Conservation (phyloP, 768 basidiomycete genomes). For the Pleurotus pulmonarius region DNA sequence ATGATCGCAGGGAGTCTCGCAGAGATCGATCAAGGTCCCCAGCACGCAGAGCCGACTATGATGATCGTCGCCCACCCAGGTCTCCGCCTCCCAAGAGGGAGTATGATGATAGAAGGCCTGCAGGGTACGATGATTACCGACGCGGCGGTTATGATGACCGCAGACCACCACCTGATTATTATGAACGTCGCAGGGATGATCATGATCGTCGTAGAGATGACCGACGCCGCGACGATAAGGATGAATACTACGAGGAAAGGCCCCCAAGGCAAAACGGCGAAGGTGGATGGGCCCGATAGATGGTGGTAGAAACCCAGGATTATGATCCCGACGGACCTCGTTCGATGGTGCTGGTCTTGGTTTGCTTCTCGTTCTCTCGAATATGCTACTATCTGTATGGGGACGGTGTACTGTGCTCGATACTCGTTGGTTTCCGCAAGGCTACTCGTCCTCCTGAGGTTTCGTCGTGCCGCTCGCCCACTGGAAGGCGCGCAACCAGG, state of each 20-base stretch:
- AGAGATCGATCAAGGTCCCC: slow-evolving; percentile 79
- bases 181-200: slow-evolving; percentile 86
- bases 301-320: slow-evolving; percentile 24
- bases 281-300: slow-evolving; percentile 73
- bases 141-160: slow-evolving; percentile 82
- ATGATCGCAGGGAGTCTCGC: slow-evolving; percentile 52
- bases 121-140: slow-evolving; percentile 90
- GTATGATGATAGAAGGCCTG: slow-evolving; percentile 80
- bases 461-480: neutral
- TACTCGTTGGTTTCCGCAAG: slow-evolving; percentile 30
- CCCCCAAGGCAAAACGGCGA: slow-evolving; percentile 75
- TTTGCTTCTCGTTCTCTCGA: slow-evolving; percentile 41
- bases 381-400: slow-evolving; percentile 52
- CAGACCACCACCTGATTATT: slow-evolving; percentile 81
- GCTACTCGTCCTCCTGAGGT: neutral
- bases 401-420: slow-evolving; percentile 51
- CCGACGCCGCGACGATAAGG: slow-evolving; percentile 80
- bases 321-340: slow-evolving; percentile 12
- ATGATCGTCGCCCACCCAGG: slow-evolving; percentile 74
- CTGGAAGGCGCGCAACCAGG: neutral
- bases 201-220: slow-evolving; percentile 66
- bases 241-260: slow-evolving; percentile 78
- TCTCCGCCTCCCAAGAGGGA: slow-evolving; percentile 81
- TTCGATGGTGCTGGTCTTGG: slow-evolving; percentile 22
- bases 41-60: slow-evolving; percentile 66